Percentiles rank a stretch among this genome's conserved stretches.
phyloP scores from a whole-genome alignment of 1,284 basidiomycete genomes.

The Ganoderma meredithae region DNA sequence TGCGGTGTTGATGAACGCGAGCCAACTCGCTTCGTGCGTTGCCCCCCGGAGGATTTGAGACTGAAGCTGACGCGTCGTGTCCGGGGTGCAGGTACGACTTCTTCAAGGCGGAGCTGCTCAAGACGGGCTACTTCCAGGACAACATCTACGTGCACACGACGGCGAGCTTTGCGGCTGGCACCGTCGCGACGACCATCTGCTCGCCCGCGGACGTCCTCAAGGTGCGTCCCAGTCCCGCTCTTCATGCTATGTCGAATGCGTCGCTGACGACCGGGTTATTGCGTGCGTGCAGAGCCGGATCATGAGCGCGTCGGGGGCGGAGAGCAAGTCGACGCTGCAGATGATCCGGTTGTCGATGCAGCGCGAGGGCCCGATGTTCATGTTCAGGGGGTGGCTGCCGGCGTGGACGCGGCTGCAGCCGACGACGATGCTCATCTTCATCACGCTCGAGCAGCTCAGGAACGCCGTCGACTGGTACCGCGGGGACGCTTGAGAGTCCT shows the following conservation, averaged over 20 bases:
- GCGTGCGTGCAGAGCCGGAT: constrained; percentile 70
- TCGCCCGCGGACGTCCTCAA: constrained; percentile 93
- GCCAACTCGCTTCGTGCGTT: constrained; percentile 86
- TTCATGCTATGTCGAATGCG: too few species aligned
- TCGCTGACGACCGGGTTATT: too few species aligned
- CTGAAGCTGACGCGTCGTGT: too few species aligned
- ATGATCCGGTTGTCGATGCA: constrained; percentile 79
- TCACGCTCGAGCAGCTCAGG: constrained; percentile 83
- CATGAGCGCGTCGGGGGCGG: constrained; percentile 89
- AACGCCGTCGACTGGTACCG: constrained; percentile 62
- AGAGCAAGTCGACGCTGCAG: constrained; percentile 76
- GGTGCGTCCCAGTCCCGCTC: constrained; percentile 44
- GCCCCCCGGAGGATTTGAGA: too few species aligned
- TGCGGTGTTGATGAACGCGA: constrained; percentile 90
- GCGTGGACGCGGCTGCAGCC: constrained; percentile 88
- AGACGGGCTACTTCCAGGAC: constrained; percentile 76
- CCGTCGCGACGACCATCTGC: constrained; percentile 93
- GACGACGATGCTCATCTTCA: constrained; percentile 85
- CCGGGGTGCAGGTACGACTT: constrained; percentile 81
- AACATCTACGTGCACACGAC: constrained; percentile 86
- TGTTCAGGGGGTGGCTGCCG: constrained; percentile 92
- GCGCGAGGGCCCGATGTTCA: constrained; percentile 87
- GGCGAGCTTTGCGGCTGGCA: constrained; percentile 88
- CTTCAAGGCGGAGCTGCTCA: constrained; percentile 84
- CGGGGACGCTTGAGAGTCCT: constrained; percentile 22